Evolutionary conservation across 345 rosid species (phyloP), one percentile per base, ranked within the genome.

Genomic region (Hibiscus tridactylites): DNA sequence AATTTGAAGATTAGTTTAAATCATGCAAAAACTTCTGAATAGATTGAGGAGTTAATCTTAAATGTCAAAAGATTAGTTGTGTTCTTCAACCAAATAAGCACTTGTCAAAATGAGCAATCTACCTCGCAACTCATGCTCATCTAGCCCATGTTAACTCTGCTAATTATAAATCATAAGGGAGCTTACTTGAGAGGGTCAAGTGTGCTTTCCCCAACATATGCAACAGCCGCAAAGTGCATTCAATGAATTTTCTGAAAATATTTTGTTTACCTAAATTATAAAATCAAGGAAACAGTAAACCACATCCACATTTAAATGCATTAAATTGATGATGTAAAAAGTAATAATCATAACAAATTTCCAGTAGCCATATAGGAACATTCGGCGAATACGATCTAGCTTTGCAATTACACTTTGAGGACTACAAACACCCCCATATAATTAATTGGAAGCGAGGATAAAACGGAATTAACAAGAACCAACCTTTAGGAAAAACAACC

Each of bases 221-320:
- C 99, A 73, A 95, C 99, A 10, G 99, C 99, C 13, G 99, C 99
- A 85, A 95, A 95, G 88, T 95, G 99, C 82, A 95, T 95, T 74
- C 79, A 95, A 95, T 29, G 93, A 96, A 76, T 95, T 95, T 80
- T 89, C 92, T 15, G 88, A 84, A 82, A 92, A 95, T 74, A 95
- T 75, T 77, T 85, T 86, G 57, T 86, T 87, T 24, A 95, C 96
- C 99, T 95, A 75, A 80, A 57, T 70, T 26, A 29, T 10, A 60
- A 24, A 29, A 75, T 75, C 56, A 84, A 88, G 82, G 81, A 79
- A 77, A 77, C 73, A 74, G 67, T 33, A 72, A 72, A 37, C 42
- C 1, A 6, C 8, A 37, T 6, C 71, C 71, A 46, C 65, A 33
- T 50, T 72, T 35, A 11, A 28, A n/a, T 29, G 33, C 66, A 11